These are phyloP conservation scores for Morella rubra DNA, from an alignment of 306 rosid genomes.

Conservation along the genomic window DNA sequence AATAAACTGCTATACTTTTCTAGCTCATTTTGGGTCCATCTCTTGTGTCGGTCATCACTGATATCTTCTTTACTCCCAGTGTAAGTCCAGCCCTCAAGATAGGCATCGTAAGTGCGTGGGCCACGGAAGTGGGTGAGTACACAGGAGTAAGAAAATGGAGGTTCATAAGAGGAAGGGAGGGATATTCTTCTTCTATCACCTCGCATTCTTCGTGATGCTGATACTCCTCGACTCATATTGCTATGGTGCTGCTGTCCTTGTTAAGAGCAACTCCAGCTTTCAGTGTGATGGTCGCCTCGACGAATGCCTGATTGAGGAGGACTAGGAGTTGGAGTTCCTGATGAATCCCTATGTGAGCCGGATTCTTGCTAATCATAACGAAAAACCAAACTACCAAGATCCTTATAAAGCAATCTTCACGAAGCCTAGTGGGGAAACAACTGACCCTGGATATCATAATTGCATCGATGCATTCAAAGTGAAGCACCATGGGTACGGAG, in stretches of 20 bases:
- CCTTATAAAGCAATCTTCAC: too few species aligned
- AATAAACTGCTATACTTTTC: too few species aligned
- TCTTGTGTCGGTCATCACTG: background rate
- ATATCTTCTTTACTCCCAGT: too few species aligned
- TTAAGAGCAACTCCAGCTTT: background rate
- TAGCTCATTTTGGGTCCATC: too few species aligned
- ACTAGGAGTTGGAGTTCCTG: background rate
- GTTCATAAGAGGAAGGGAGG: background rate
- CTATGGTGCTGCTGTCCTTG: background rate
- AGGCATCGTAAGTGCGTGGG: background rate
- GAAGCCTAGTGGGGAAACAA: too few species aligned
- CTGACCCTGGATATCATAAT: too few species aligned
- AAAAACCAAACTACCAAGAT: too few species aligned
- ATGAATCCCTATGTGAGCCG: background rate
- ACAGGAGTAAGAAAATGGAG: background rate
- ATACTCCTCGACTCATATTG: background rate
- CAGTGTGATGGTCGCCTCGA: background rate
- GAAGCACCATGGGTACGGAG: too few species aligned
- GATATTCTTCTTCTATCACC: background rate
- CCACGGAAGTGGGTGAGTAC: too few species aligned
- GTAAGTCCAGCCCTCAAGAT: background rate
- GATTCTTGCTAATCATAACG: background rate
- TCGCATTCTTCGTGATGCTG: background rate
- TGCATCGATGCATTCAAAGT: too few species aligned
- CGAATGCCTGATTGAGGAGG: background rate